Conservation (phyloP, 495 filamentous ascomycete genomes). For the Penicillium waksmanii region DNA sequence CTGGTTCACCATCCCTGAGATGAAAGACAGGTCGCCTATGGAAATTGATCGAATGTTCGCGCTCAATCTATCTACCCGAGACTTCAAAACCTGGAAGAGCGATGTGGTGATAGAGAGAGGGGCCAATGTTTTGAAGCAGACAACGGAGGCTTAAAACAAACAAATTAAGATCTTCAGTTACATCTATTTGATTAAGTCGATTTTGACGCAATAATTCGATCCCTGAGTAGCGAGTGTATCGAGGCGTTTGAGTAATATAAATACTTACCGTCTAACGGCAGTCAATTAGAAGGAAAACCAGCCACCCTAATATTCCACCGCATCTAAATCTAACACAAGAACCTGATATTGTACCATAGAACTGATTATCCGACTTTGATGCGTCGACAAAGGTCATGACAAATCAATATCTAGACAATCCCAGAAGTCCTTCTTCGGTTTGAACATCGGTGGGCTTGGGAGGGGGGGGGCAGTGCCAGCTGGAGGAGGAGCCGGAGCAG, state of each 20-base stretch:
- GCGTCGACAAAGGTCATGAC: slow-evolving; percentile 1
- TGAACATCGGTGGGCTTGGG: slow-evolving; percentile 8
- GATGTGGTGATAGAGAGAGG: slow-evolving; percentile 8
- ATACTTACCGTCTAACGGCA: not conserved
- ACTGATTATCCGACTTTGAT: too few species aligned
- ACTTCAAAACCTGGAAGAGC: slow-evolving; percentile 29
- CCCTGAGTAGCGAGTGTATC: not conserved
- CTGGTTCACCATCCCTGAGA: slow-evolving; percentile 38
- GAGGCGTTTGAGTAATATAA: not conserved
- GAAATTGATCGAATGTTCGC: slow-evolving; percentile 46
- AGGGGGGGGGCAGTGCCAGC: not conserved
- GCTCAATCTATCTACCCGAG: slow-evolving; percentile 19
- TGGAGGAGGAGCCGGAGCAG: not conserved
- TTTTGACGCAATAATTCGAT: not conserved
- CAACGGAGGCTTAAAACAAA: not conserved
- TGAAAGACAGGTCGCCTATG: slow-evolving; percentile 35
- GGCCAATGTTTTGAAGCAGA: not conserved
- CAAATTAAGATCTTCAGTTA: not conserved
- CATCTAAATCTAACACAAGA: not conserved
- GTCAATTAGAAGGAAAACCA: not conserved
- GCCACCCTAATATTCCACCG: not conserved
- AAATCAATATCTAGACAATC: slow-evolving; percentile 12
- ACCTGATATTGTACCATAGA: not conserved
- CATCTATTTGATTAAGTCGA: not conserved
- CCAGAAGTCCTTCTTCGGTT: slow-evolving; percentile 7